Conservation (phyloP, 1,284 basidiomycete species). For the Puccinia triticina region DNA sequence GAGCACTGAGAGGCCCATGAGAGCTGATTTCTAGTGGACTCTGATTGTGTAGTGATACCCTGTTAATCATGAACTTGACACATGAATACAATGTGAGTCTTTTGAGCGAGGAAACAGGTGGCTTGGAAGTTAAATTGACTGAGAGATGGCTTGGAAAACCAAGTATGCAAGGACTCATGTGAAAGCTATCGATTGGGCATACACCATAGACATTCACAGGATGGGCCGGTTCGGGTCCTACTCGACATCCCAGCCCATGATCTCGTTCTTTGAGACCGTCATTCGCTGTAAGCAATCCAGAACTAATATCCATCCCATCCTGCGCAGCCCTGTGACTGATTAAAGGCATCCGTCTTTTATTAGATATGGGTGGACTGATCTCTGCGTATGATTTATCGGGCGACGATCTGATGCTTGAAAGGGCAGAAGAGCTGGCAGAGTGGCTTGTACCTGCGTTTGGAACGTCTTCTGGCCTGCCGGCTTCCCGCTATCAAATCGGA, state of each 20-base stretch:
- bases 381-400: conserved; percentile 51
- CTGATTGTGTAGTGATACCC: conserved; percentile 18
- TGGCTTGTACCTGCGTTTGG: conserved; percentile 67
- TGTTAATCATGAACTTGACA: conserved; percentile 38
- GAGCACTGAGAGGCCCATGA: background rate
- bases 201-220: background rate
- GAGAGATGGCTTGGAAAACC: background rate
- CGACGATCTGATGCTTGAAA: conserved; percentile 62
- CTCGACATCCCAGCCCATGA: conserved; percentile 10
- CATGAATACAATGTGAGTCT: conserved; percentile 20
- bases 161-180: conserved; percentile 50
- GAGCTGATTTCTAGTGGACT: background rate
- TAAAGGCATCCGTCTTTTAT: background rate
- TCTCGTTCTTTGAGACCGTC: conserved; percentile 35
- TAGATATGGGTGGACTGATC: conserved; percentile 42
- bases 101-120: background rate
- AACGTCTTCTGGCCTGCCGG: conserved; percentile 63
- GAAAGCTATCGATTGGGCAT: conserved; percentile 35
- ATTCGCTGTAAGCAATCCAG: conserved; percentile 18
- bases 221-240: too few relatives aligned
- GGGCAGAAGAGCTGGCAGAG: conserved; percentile 72
- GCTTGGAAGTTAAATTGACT: background rate
- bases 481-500: conserved; percentile 61
- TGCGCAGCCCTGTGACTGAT: background rate
- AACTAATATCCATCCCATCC: background rate